Evolutionary conservation across 257 asterid species (phyloP).

Genomic region (Petunia secreta): DNA sequence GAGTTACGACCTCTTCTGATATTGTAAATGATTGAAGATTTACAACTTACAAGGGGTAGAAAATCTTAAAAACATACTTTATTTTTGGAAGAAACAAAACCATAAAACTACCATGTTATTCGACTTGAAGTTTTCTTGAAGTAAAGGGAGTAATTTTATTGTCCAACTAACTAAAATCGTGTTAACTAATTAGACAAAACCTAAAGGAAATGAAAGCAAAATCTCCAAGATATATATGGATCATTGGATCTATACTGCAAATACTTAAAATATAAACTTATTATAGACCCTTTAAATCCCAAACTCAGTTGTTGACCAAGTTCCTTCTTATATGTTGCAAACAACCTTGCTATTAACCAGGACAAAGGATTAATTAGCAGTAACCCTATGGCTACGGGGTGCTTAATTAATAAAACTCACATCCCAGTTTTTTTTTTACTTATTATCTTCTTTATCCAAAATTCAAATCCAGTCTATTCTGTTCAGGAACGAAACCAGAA

Average conservation of each 20-base stretch:
- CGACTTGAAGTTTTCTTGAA: too few species aligned
- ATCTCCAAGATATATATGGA: too few species aligned
- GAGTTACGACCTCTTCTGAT: too few species aligned
- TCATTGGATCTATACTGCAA: neutral
- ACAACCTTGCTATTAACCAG: constrained; percentile 14
- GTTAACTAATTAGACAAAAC: too few species aligned
- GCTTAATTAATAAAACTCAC: neutral
- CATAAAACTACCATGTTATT: too few species aligned
- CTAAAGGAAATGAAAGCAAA: too few species aligned
- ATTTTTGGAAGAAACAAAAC: too few species aligned
- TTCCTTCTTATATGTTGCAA: neutral
- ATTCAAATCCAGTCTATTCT: neutral
- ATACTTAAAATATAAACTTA: neutral
- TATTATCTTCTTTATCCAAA: neutral
- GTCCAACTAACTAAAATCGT: too few species aligned
- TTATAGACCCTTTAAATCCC: neutral
- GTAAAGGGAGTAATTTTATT: too few species aligned
- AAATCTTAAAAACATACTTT: too few species aligned
- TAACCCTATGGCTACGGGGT: neutral
- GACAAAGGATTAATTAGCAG: neutral
- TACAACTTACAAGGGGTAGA: too few species aligned
- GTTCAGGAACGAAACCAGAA: neutral
- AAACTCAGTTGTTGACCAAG: neutral
- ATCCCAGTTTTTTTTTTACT: neutral
- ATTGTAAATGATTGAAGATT: too few species aligned